Conservation (phyloP, 331 rosid species). For the Cydonia oblonga region DNA sequence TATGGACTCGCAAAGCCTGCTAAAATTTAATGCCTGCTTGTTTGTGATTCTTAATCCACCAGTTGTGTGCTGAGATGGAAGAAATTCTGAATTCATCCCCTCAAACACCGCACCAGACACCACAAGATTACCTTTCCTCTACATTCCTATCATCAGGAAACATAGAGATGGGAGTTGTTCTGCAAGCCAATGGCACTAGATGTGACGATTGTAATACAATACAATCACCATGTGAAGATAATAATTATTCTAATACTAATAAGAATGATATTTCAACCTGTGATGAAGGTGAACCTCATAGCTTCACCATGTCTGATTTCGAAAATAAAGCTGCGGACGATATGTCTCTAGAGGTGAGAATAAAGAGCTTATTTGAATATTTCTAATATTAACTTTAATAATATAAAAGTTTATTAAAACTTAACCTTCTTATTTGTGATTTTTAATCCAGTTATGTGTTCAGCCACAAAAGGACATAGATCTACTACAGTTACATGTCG, state of each 20-base stretch:
- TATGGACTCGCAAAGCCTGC: background rate
- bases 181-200: background rate
- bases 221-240: background rate
- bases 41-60: background rate
- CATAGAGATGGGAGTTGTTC: slow-evolving; percentile 10
- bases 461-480: too few species aligned
- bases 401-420: background rate
- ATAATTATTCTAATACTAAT: background rate
- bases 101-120: too few species aligned
- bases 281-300: background rate
- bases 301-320: background rate
- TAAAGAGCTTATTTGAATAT: too few species aligned
- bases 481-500: background rate
- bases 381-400: background rate
- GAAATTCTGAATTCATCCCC: background rate
- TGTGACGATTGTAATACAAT: background rate
- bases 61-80: background rate
- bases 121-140: background rate
- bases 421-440: background rate
- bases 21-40: background rate
- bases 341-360: slow-evolving; percentile 1
- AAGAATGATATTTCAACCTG: background rate
- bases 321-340: background rate
- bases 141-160: background rate
- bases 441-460: background rate